These are phyloP conservation scores for Stereocaulon alpinum DNA, from an alignment of 495 filamentous ascomycete genomes.

Conservation along the genomic window DNA sequence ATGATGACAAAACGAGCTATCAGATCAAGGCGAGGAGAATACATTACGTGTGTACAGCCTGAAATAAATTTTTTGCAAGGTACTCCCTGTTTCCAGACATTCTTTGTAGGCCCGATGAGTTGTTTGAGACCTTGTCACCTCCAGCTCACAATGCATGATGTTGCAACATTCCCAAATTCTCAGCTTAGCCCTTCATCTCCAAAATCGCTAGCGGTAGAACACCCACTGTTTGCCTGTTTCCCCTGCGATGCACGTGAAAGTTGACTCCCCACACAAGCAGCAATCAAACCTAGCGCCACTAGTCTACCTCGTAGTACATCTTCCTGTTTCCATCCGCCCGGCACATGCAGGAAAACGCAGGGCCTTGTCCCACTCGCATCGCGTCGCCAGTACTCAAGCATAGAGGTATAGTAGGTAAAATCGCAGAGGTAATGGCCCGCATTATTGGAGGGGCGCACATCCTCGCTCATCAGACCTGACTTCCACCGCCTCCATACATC, in stretches of 20 bases:
- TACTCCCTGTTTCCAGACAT: background rate
- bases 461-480: constrained; percentile 34
- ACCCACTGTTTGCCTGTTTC: background rate
- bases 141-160: background rate
- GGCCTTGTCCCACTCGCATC: constrained; percentile 26
- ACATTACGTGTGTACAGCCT: background rate
- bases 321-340: constrained; percentile 44
- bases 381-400: constrained; percentile 31
- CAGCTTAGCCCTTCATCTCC: constrained; percentile 3
- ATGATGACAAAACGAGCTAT: too few relatives aligned
- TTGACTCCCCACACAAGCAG: constrained; percentile 49
- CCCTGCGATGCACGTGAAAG: constrained; percentile 8
- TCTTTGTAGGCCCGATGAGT: background rate
- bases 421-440: constrained; percentile 78
- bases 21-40: too few relatives aligned
- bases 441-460: constrained; percentile 59
- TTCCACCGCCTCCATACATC: constrained; percentile 49
- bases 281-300: constrained; percentile 58
- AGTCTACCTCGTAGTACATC: constrained; percentile 49
- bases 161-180: background rate
- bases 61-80: background rate
- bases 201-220: background rate
- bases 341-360: constrained; percentile 74
- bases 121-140: too few relatives aligned
- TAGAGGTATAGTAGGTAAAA: constrained; percentile 72